phyloP scores from a whole-genome alignment of 768 basidiomycete genomes.

The Melanogaster broomeanus region DNA sequence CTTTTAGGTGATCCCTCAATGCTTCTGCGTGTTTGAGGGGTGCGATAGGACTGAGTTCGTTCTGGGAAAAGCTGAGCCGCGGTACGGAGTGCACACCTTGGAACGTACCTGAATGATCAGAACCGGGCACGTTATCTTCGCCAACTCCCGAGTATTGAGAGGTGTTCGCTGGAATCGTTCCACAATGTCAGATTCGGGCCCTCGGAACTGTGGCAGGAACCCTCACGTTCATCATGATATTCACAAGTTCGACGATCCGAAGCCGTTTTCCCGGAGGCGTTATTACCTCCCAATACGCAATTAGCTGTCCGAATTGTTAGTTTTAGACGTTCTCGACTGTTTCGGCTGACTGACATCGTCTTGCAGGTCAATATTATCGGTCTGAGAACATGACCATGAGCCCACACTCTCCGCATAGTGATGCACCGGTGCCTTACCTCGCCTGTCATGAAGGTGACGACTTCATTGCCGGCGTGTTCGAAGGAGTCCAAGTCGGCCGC shows the following conservation, averaged over 20 bases:
- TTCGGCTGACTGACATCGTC: constrained; percentile 55
- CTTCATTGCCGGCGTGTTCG: constrained; percentile 65
- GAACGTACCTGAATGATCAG: constrained; percentile 64
- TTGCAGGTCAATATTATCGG: constrained; percentile 49
- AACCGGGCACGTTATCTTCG: constrained; percentile 60
- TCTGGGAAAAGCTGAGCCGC: constrained; percentile 39
- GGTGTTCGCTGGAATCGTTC: constrained; percentile 49
- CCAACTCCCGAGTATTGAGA: constrained; percentile 47
- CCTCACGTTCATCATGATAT: constrained; percentile 62
- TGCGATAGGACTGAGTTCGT: constrained; percentile 56
- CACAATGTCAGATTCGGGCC: background rate
- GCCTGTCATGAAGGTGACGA: constrained; percentile 55
- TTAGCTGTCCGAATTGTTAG: constrained; percentile 47
- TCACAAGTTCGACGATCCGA: constrained; percentile 52
- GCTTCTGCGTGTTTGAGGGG: constrained; percentile 59
- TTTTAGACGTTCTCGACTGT: background rate
- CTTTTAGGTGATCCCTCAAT: constrained; percentile 48
- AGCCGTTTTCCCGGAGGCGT: constrained; percentile 57
- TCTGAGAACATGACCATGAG: constrained; percentile 10
- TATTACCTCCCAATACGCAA: constrained; percentile 61
- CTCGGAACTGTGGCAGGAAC: background rate
- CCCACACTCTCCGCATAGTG: background rate
- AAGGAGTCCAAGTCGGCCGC: constrained; percentile 67
- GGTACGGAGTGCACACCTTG: background rate
- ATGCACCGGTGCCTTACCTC: constrained; percentile 42